Evolutionary conservation across 2,329 filamentous ascomycete species (phyloP).

Genomic region (Lasiodiplodia sp.): DNA sequence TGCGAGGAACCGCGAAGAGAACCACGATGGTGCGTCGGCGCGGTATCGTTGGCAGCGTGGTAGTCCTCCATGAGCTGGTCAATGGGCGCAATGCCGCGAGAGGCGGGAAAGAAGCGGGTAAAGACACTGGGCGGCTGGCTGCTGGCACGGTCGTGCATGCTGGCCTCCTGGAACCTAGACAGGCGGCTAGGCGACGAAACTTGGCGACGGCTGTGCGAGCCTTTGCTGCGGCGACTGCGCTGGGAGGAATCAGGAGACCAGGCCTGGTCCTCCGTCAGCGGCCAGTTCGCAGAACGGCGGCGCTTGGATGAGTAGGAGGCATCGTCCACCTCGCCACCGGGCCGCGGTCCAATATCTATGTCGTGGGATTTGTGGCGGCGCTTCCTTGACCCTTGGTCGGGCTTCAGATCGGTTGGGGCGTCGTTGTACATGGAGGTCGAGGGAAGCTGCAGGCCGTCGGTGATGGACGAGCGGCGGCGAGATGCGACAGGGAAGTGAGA

Average conservation of each 20-base stretch:
- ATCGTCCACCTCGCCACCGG: slow-evolving; percentile 8
- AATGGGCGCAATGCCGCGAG: slow-evolving; percentile 38
- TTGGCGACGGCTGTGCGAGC: slow-evolving; percentile 24
- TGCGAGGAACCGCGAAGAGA: slow-evolving; percentile 12
- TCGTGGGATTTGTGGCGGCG: slow-evolving; percentile 27
- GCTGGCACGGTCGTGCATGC: slow-evolving; percentile 83
- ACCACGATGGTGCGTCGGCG: background rate
- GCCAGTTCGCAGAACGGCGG: slow-evolving; percentile 32
- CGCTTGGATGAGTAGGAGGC: slow-evolving; percentile 32
- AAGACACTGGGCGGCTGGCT: slow-evolving; percentile 74
- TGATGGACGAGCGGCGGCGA: slow-evolving; percentile 11
- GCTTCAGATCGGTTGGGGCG: slow-evolving; percentile 5
- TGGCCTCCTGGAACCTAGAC: slow-evolving; percentile 78
- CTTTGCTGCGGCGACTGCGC: slow-evolving; percentile 21
- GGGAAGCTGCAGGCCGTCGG: slow-evolving; percentile 27
- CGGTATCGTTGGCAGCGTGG: slow-evolving; percentile 13
- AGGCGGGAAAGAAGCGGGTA: slow-evolving; percentile 52
- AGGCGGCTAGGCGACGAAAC: slow-evolving; percentile 53
- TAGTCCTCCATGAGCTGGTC: slow-evolving; percentile 51
- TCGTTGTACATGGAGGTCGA: slow-evolving; percentile 19
- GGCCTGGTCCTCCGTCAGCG: slow-evolving; percentile 26
- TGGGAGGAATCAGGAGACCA: slow-evolving; percentile 16
- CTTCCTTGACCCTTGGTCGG: slow-evolving; percentile 14
- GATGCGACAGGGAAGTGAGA: background rate
- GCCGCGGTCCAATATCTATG: slow-evolving; percentile 2